These are phyloP conservation scores for Stagonosporopsis cucurbitacearum DNA, from an alignment of 2,329 filamentous ascomycete genomes.

Conservation along the genomic window DNA sequence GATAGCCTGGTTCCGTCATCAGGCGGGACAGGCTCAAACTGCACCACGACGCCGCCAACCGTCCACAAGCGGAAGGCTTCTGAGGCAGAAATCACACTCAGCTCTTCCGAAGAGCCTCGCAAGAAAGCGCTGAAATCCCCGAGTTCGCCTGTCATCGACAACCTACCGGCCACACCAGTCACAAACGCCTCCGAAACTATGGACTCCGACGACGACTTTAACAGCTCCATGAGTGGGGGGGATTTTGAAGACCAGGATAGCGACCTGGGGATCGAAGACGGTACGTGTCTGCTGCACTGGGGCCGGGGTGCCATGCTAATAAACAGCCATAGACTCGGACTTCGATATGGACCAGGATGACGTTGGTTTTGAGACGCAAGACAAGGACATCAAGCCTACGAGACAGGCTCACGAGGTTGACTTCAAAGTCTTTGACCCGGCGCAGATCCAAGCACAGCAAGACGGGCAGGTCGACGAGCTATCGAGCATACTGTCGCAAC, in stretches of 20 bases:
- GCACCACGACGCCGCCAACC: conserved; percentile 48
- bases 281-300: conserved; percentile 31
- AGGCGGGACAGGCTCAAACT: conserved; percentile 45
- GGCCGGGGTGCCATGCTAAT: conserved; percentile 21
- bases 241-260: conserved; percentile 79
- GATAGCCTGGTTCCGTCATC: conserved; percentile 51
- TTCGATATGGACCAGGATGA: conserved; percentile 66
- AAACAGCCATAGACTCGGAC: conserved; percentile 53
- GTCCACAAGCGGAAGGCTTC: conserved; percentile 50
- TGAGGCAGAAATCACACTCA: conserved; percentile 40
- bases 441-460: conserved; percentile 84
- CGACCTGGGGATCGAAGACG: conserved; percentile 61
- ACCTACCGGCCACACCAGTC: conserved; percentile 43
- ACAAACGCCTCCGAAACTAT: conserved; percentile 63
- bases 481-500: conserved; percentile 86
- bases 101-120: conserved; percentile 36
- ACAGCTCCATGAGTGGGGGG: conserved; percentile 82
- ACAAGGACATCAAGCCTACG: conserved; percentile 75
- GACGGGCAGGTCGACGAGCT: conserved; percentile 87
- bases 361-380: conserved; percentile 67
- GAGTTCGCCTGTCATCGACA: conserved; percentile 20
- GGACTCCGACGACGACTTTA: conserved; percentile 96
- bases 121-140: conserved; percentile 38
- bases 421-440: conserved; percentile 79
- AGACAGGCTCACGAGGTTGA: conserved; percentile 82